These are phyloP conservation scores for Brassica rapa DNA, from an alignment of 345 rosid genomes.

Conservation along the genomic window DNA sequence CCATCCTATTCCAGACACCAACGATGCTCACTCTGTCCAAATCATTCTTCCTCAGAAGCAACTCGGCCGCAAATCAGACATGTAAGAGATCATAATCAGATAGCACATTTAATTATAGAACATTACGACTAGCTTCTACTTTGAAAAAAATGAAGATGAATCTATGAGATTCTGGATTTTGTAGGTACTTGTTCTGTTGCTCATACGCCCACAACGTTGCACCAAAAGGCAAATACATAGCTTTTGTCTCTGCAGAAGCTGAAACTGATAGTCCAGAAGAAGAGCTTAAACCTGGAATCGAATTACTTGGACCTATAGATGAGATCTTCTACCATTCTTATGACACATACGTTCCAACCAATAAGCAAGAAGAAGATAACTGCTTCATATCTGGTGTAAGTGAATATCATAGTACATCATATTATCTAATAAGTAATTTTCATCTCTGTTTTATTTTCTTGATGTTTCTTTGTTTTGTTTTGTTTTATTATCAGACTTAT, in stretches of 20 bases:
- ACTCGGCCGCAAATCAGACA: conserved; percentile 90
- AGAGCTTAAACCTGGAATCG: conserved; percentile 85
- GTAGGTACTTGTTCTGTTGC: conserved; percentile 78
- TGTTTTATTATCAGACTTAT: conserved; percentile 55
- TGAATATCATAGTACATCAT: background rate
- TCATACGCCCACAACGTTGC: conserved; percentile 95
- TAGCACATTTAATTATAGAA: background rate
- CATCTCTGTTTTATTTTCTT: background rate
- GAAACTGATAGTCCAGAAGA: conserved; percentile 80
- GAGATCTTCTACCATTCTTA: conserved; percentile 85
- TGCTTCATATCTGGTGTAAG: conserved; percentile 91
- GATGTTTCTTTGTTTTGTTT: background rate
- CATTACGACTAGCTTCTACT: background rate
- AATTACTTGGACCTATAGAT: conserved; percentile 82
- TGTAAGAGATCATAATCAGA: conserved; percentile 46
- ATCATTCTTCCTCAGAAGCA: conserved; percentile 96
- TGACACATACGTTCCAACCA: conserved; percentile 77
- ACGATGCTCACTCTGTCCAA: conserved; percentile 88
- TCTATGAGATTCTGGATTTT: background rate
- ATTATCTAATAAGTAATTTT: background rate
- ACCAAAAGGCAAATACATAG: conserved; percentile 92
- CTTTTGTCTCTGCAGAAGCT: conserved; percentile 93
- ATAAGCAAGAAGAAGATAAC: conserved; percentile 74
- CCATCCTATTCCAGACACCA: conserved; percentile 89
- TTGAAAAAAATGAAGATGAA: background rate